Conservation (phyloP, 2,329 filamentous ascomycete genomes). For the Sporothrix globosa region DNA sequence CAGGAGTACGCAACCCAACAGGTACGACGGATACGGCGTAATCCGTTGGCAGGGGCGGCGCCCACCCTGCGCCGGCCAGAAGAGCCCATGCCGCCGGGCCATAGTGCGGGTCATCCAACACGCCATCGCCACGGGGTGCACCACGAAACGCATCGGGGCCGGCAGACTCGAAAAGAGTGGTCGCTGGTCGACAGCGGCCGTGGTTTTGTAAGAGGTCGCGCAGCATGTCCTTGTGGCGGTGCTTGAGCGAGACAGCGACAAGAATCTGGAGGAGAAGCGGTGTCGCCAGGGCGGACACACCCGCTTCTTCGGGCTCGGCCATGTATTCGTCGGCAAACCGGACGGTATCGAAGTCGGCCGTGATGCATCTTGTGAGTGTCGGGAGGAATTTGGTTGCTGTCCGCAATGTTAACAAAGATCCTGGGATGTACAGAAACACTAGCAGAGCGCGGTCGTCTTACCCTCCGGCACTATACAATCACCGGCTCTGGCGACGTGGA, state of each 20-base stretch:
- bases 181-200: background rate
- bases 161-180: background rate
- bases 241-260: slow-evolving; percentile 21
- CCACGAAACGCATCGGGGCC: background rate
- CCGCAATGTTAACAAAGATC: background rate
- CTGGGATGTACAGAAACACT: background rate
- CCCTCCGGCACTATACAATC: background rate
- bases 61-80: slow-evolving; percentile 9
- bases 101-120: slow-evolving; percentile 21
- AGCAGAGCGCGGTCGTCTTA: background rate
- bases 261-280: slow-evolving; percentile 20
- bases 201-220: background rate
- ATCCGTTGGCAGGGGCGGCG: background rate
- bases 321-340: slow-evolving; percentile 15
- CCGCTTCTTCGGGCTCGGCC: background rate
- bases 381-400: slow-evolving; percentile 11
- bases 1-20: background rate
- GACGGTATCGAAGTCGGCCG: background rate
- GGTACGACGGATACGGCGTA: background rate
- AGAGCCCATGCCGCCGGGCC: slow-evolving; percentile 7
- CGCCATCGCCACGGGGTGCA: background rate
- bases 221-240: slow-evolving; percentile 15
- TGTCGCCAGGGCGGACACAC: background rate
- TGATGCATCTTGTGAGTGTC: slow-evolving; percentile 16
- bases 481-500: background rate